Conservation (phyloP, 1,139 yeast species). For the Candida sp. region DNA sequence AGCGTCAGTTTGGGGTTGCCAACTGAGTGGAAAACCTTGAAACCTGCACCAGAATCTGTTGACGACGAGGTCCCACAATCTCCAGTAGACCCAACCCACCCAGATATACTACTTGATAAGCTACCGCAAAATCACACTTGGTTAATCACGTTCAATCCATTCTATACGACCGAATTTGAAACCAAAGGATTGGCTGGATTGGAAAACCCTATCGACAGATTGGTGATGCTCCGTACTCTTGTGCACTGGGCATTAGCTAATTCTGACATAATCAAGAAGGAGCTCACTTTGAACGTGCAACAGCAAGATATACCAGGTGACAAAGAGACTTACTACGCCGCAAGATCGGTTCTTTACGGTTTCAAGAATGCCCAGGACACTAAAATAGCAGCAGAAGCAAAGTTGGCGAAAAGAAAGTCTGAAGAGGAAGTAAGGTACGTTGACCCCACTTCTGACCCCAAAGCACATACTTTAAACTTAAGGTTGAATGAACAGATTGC, state of each 20-base stretch:
- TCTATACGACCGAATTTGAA: conserved; percentile 42
- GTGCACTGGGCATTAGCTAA: conserved; percentile 53
- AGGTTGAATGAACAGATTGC: conserved; percentile 46
- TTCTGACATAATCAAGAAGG: conserved; percentile 46
- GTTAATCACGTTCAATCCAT: conserved; percentile 30
- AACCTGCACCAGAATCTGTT: conserved; percentile 21
- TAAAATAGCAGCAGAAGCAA: conserved; percentile 35
- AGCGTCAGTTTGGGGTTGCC: conserved; percentile 45
- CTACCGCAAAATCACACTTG: conserved; percentile 11
- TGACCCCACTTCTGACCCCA: conserved; percentile 49
- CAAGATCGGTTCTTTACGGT: conserved; percentile 45
- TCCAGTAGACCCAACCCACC: conserved; percentile 38
- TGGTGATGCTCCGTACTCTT: conserved; percentile 48
- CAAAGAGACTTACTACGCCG: conserved; percentile 46
- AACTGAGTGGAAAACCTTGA: conserved; percentile 41
- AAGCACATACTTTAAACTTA: conserved; percentile 38
- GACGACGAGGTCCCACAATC: conserved; percentile 20
- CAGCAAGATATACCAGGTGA: conserved; percentile 49
- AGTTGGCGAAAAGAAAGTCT: conserved; percentile 30
- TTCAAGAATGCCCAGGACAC: conserved; percentile 34
- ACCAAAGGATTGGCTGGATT: conserved; percentile 48
- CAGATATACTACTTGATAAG: conserved; percentile 38
- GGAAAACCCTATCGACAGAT: conserved; percentile 44
- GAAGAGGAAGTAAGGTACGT: conserved; percentile 36
- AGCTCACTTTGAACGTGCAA: conserved; percentile 32